Percentiles rank a stretch among this genome's conserved stretches.
phyloP scores from a whole-genome alignment of 2,329 filamentous ascomycete genomes.

The Colletotrichum camelliae region DNA sequence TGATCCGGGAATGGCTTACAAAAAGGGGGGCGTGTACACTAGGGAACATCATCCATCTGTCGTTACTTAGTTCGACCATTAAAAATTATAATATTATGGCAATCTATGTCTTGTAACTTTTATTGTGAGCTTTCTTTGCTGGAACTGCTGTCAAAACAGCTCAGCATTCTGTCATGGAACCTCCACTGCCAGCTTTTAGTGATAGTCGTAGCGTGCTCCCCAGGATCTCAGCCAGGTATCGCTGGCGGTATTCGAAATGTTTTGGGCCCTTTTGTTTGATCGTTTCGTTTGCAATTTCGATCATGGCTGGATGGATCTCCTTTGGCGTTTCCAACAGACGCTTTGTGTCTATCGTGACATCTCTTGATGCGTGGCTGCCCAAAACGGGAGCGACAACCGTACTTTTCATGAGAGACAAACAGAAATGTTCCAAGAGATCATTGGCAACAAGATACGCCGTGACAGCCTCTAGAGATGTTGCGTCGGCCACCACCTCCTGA shows the following conservation, averaged over 20 bases:
- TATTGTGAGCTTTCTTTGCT: rapidly evolving
- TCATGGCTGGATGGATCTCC: neutral
- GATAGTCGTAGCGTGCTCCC: neutral
- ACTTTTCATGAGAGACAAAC: neutral
- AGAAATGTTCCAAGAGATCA: neutral
- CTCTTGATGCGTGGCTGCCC: neutral
- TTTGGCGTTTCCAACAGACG: neutral
- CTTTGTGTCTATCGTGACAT: neutral
- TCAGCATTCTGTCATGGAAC: neutral
- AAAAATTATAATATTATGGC: neutral
- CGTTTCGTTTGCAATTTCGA: neutral
- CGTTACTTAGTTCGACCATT: neutral
- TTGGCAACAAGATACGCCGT: neutral
- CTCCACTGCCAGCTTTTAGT: neutral
- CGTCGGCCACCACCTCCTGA: neutral
- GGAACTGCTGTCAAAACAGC: neutral
- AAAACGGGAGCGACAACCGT: neutral
- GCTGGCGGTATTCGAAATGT: neutral
- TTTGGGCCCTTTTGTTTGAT: neutral
- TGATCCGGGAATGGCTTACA: neutral
- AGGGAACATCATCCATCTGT: neutral
- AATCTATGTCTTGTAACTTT: neutral
- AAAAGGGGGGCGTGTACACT: neutral
- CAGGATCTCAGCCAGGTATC: neutral
- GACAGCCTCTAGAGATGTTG: neutral